Conservation (phyloP, 2,329 filamentous ascomycete genomes). For the Talaromyces sp. region DNA sequence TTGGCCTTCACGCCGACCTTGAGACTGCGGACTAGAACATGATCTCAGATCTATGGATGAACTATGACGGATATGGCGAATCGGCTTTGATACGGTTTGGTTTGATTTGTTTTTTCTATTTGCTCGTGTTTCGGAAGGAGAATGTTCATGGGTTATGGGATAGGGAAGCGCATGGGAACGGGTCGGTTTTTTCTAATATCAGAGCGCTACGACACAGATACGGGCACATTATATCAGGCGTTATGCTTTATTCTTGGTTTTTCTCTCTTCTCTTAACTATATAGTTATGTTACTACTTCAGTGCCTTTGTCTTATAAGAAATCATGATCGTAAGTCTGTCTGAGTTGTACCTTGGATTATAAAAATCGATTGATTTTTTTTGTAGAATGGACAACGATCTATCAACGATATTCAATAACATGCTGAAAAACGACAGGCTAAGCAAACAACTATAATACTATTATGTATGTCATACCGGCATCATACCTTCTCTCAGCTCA, state of each 20-base stretch:
- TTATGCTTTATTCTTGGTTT: not conserved
- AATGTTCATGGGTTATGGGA: slow-evolving; percentile 8
- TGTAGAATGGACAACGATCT: not conserved
- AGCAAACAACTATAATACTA: not conserved
- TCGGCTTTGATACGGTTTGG: slow-evolving; percentile 5
- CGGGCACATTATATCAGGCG: not conserved
- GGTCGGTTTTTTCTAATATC: not conserved
- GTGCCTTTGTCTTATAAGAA: no score
- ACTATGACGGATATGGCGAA: slow-evolving; percentile 15
- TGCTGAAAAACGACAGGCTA: not conserved
- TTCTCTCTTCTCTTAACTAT: not conserved
- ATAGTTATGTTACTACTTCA: not conserved
- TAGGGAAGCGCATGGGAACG: not conserved
- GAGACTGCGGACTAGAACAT: not conserved
- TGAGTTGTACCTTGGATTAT: no score
- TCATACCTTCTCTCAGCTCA: not conserved
- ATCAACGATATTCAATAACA: not conserved
- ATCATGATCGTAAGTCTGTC: no score
- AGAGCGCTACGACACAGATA: slow-evolving; percentile 1
- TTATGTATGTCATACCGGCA: not conserved
- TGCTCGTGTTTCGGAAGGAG: slow-evolving; percentile 1
- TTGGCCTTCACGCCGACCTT: slow-evolving; percentile 6
- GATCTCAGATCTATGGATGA: not conserved
- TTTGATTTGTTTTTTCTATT: not conserved
- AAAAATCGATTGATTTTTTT: no score